Evolutionary conservation across 2,329 filamentous ascomycete species (phyloP), one percentile per base, ranked within the genome.

Genomic region (Verticillium nubilum): DNA sequence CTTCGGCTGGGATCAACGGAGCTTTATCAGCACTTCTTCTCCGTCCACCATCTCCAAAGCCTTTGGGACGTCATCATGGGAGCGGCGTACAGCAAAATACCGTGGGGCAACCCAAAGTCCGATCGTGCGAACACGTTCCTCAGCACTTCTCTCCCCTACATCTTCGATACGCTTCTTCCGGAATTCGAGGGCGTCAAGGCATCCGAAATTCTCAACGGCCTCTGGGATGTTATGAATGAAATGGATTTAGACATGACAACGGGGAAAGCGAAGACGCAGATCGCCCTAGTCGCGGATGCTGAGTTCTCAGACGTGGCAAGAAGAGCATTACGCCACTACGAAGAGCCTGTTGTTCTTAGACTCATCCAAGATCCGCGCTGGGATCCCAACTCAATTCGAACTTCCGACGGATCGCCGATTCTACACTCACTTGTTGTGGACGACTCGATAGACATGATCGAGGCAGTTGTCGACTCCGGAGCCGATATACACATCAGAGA

Each of bases 401-500:
- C 42, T 4, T 50, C 42, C 19, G 42, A 50, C 0, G 42, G 42
- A 23, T 50, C 42, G 19, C 42, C 42, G 42, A 50, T 50, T 13
- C 19, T 50, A 6, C 62, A 64, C 25, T 33, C 23, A 2, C 61
- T 61, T 0, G 62, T 62, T 2, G 57, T 57, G 33, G 27, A 29
- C 6, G 47, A 61, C 31, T 15, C 67, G 1, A 19, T 65, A 4
- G 63, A 67, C 3, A 64, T 71, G 10, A 67, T 74, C 9, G 62
- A 68, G 2, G 35, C 67, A 2, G 66, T 77, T 2, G 60, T 71
- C 33, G 54, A 61, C 2, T 63, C 65, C 2, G 67, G 67, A 1
- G 67, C 70, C 7, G 63, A 73, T 27, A 57, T 76, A 5, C 63
- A 66, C 7, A 63, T 66, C 0, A 61, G 61, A 1, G 72, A 76